Conservation (phyloP, 2,329 filamentous ascomycete genomes). For the Pseudodiploospora longispora region DNA sequence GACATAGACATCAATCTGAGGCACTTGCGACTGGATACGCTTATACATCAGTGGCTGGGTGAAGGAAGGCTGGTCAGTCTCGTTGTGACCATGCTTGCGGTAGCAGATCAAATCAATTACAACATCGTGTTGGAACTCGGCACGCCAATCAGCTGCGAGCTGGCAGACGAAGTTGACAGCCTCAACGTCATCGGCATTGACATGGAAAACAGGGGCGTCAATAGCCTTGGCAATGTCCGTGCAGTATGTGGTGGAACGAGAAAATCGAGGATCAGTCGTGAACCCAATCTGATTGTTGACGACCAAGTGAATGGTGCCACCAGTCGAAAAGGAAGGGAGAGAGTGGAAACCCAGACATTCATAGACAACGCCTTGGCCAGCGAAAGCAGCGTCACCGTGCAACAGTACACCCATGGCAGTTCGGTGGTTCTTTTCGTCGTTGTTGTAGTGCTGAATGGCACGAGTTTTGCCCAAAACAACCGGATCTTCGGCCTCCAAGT, state of each 20-base stretch:
- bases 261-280: conserved; percentile 95
- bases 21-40: conserved; percentile 77
- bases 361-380: conserved; percentile 94
- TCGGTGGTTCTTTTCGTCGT: conserved; percentile 81
- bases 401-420: conserved; percentile 93
- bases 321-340: conserved; percentile 91
- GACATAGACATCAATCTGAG: conserved; percentile 84
- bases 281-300: conserved; percentile 99
- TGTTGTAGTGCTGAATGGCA: conserved; percentile 98
- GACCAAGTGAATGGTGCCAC: conserved; percentile 91
- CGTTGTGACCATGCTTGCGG: conserved; percentile 98
- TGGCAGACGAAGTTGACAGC: conserved; percentile 98
- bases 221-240: conserved; percentile 99
- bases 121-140: conserved; percentile 96
- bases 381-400: conserved; percentile 95
- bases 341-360: conserved; percentile 97
- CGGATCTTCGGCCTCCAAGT: conserved; percentile 95
- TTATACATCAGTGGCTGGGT: conserved; percentile 99
- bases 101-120: conserved; percentile 98
- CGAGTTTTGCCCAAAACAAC: conserved; percentile 96
- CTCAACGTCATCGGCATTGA: conserved; percentile 97
- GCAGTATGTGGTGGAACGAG: conserved; percentile 96
- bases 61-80: conserved; percentile 98
- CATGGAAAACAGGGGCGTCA: conserved; percentile 96
- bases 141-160: conserved; percentile 93